Conservation (phyloP, 1,284 basidiomycete species). For the Cryptococcus sp. region DNA sequence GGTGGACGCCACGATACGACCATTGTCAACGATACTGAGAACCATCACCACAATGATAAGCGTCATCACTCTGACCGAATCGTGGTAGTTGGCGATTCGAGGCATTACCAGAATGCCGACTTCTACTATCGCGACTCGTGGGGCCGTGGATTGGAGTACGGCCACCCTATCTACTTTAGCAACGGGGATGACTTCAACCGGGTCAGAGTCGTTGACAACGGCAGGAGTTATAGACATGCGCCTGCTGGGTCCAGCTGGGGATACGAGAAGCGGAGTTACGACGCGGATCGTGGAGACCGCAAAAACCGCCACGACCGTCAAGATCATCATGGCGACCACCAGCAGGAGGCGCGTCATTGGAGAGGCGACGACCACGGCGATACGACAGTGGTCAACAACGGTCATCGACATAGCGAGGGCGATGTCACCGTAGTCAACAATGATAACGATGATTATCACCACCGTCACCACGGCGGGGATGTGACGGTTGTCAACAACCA, state of each 20-base stretch:
- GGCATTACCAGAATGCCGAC: constrained; percentile 18
- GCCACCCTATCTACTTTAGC: constrained; percentile 19
- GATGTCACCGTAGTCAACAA: background rate
- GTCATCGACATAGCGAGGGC: background rate
- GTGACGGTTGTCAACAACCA: constrained; percentile 12
- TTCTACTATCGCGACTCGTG: constrained; percentile 14
- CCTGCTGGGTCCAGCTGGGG: constrained; percentile 2
- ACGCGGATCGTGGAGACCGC: background rate
- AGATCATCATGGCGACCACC: constrained; percentile 6
- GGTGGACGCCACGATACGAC: constrained; percentile 11
- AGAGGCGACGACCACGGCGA: constrained; percentile 1
- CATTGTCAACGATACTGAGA: constrained; percentile 6
- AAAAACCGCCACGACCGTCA: constrained; percentile 10
- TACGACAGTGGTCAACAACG: constrained; percentile 12
- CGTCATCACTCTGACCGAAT: constrained; percentile 17
- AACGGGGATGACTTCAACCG: constrained; percentile 17
- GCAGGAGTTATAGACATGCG: background rate
- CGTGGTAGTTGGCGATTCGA: constrained; percentile 16
- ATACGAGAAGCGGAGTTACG: constrained; percentile 3
- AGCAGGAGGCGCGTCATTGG: background rate
- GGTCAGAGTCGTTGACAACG: constrained; percentile 13
- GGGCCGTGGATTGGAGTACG: constrained; percentile 9
- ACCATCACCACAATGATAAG: constrained; percentile 13
- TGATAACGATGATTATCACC: background rate
- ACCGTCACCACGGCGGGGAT: constrained; percentile 6